Evolutionary conservation across 345 rosid species (phyloP).

Genomic region (Lumnitzera racemosa): DNA sequence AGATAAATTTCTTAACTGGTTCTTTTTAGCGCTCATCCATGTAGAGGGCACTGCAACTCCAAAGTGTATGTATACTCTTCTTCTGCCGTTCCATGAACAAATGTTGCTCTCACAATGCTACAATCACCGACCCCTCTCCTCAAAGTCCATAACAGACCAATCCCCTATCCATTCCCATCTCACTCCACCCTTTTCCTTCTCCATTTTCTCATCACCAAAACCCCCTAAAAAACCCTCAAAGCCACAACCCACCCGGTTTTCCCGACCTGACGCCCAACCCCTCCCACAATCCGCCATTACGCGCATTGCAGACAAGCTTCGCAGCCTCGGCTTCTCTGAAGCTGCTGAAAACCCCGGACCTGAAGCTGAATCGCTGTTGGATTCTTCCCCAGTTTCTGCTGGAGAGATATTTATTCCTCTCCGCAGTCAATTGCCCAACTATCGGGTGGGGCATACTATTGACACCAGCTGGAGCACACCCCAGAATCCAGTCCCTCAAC

Average conservation of each 20-base stretch:
- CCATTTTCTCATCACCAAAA: conserved; percentile 8
- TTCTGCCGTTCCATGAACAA: background rate
- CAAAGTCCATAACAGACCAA: conserved; percentile 12
- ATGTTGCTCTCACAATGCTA: conserved; percentile 8
- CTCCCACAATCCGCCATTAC: conserved; percentile 68
- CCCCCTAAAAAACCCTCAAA: conserved; percentile 14
- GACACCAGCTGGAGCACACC: conserved; percentile 97
- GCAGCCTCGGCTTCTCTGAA: conserved; percentile 69
- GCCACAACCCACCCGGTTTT: conserved; percentile 6
- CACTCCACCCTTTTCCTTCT: conserved; percentile 14
- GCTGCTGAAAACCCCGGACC: conserved; percentile 10
- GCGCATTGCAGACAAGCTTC: conserved; percentile 93
- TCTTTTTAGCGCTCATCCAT: too few relatives aligned
- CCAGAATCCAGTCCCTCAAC: conserved; percentile 68
- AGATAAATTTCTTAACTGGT: too few relatives aligned
- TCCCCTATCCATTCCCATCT: conserved; percentile 15
- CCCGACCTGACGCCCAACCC: conserved; percentile 23
- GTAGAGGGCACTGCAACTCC: background rate
- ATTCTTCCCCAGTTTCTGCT: conserved; percentile 13
- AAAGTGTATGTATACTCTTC: too few relatives aligned
- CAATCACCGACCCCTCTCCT: conserved; percentile 2
- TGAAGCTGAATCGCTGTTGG: background rate
- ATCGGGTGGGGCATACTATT: conserved; percentile 84
- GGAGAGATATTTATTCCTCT: conserved; percentile 85
- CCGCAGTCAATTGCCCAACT: conserved; percentile 50